Base-by-base conservation (phyloP, 768 basidiomycete genomes). In the Cystobasidium tubakii region DNA sequence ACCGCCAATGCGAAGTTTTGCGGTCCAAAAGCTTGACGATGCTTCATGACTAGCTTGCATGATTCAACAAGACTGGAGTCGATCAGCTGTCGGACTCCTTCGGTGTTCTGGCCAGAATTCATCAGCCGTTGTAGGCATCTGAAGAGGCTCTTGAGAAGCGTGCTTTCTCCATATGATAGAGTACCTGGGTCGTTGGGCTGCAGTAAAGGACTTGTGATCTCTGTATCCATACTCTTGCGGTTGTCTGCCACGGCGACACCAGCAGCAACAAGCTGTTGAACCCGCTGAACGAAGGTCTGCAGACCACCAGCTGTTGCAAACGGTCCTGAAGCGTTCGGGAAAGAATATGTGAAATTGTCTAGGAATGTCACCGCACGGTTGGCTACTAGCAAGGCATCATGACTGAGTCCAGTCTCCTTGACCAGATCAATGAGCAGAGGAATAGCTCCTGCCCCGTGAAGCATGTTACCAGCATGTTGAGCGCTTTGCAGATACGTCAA, bases 91-190 rank as follows among this genome's bases (percentile, higher is more conserved):
- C 96, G 88, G 15, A 99, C 85, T 1, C 94, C 93, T 80, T 99
- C 96, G 2, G 80, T 77, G 2, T 92, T 88, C 1, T 90, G 90
- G 10, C 95, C 95, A 0, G 92, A 89, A 79, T 94, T 91, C 94
- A 99, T 96, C 87, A 98, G 92, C 33, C 96, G 88, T 77, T 96
- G 92, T 83, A 95, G 87, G 0, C 93, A 92, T 33, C 96, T 88
- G 36, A 99, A 81, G 12, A 92, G 86, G 75, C 92, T 89, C 81
- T 95, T 96, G 77, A 98, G 83, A n/a, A 92, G 87, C 44, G 74
- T 71, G 23, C 66, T 31, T 42, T 75, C 74, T 25, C 54, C 29
- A 50, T 64, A 63, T 7, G 74, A 54, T 1, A 75, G 50, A 1
- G 25, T 50, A 23, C 42, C 71, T 72, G n/a, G 21, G 36, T 55